Base-by-base conservation (phyloP, 352 stramenopile species). In the Pythium rhizo-oryzae region DNA sequence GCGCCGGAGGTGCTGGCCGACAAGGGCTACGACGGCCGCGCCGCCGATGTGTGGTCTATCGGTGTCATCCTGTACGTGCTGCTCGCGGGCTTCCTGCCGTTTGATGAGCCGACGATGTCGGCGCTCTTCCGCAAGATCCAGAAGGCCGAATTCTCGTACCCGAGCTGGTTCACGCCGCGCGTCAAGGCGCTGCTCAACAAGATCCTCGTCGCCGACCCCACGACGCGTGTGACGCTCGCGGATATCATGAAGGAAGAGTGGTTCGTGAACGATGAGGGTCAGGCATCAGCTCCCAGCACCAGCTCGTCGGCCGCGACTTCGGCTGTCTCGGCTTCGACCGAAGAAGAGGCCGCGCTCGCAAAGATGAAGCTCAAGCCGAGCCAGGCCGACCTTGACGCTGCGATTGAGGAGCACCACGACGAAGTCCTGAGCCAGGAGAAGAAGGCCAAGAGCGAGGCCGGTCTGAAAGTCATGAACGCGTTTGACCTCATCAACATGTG, bases 1-100 rank as follows among this genome's bases (percentile, higher is more conserved):
- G 94, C 92, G 4, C 91, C 84, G 16, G 89, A 98, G 75, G 92
- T 98, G 53, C 84, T 98, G 33, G 89, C 92, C 4, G 92, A 98
- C 75, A 96, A 96, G 73, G 96, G 95, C 33, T 99, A 99, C 77
- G 89, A 97, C 50, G 90, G 90, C 51, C 81, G 87, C n/a, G 87
- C 90, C 9, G 89, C 90, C 23, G 90, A 98, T 81, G 96, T 99
- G 24, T 99, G 98, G 98, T 99, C 91, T 44, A 98, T 98, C 66
- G 98, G 98, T 55, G 98, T 99, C n/a, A 99, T 99, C 65, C 84
- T 99, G 37, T 99, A 99, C 76, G 90, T 97, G 39, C 71, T 97
- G 62, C 84, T 97, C 44, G 90, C 89, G 35, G 94, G 95, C 13
- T 98, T 98, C 71, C 72, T 98, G 39, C 95, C 95, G 39, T 98